Evolutionary conservation across 176 grass and related monocot genomes (phyloP).

Genomic region (bread wheat (Triticum aestivum)): IWGSC_CS_RefSeq_v2.1 NC_057797.1:536729402-536729901

Average conservation of each 20-base stretch:
- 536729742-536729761: background rate
- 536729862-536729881: background rate
- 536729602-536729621: background rate
- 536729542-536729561: background rate
- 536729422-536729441: background rate
- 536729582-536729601: background rate
- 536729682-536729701: constrained; percentile 86
- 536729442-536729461: constrained; percentile 97
- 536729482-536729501: constrained; percentile 82
- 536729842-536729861: constrained; percentile 18
- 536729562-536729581: background rate
- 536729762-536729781: background rate
- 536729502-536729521: constrained; percentile 67
- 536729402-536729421: constrained; percentile 12
- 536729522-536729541: background rate
- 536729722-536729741: background rate
- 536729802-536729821: background rate
- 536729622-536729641: constrained; percentile 93
- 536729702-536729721: constrained; percentile 12
- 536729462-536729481: constrained; percentile 99
- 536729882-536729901: constrained; percentile 49
- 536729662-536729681: constrained; percentile 99
- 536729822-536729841: constrained; percentile 4
- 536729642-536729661: constrained; percentile 98
- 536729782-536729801: background rate